Conservation (phyloP, 306 rosid genomes). For the Dalbergia cochinchinensis region DNA sequence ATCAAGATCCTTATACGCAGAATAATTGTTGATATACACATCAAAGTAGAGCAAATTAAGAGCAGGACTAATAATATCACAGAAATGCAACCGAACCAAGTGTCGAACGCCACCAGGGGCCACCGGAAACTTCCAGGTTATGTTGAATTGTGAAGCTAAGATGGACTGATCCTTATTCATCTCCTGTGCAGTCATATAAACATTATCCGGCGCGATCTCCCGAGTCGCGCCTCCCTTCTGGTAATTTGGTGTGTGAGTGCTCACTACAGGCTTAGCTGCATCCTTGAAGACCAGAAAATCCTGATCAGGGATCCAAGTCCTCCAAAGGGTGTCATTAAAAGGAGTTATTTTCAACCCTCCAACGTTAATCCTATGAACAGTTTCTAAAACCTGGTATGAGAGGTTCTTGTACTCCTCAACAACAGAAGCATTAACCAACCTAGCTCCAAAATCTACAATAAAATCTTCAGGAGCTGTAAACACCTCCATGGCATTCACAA, state of each 20-base stretch:
- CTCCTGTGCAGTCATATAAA: constrained; percentile 81
- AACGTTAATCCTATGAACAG: constrained; percentile 81
- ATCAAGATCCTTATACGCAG: constrained; percentile 76
- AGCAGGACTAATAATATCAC: constrained; percentile 75
- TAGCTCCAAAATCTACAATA: constrained; percentile 68
- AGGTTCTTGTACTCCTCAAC: constrained; percentile 63
- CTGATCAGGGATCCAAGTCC: constrained; percentile 87
- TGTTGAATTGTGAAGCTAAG: constrained; percentile 62
- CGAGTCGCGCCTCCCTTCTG: constrained; percentile 67
- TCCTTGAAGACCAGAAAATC: constrained; percentile 65
- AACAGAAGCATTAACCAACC: constrained; percentile 55
- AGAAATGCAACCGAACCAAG: constrained; percentile 86
- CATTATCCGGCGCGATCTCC: constrained; percentile 84
- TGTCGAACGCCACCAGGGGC: constrained; percentile 51
- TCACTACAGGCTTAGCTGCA: constrained; percentile 62
- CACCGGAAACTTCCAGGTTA: constrained; percentile 79
- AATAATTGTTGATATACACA: constrained; percentile 74
- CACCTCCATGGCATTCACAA: constrained; percentile 78
- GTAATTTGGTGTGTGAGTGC: constrained; percentile 66
- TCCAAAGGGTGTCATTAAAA: constrained; percentile 88
- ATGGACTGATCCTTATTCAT: constrained; percentile 66
- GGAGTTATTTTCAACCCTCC: constrained; percentile 82
- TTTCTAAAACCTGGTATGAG: constrained; percentile 74
- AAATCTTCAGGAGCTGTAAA: constrained; percentile 76
- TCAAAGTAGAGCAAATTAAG: constrained; percentile 72